phyloP scores from a whole-genome alignment of 805 yeast genomes.

The Starmerella sp. region DNA sequence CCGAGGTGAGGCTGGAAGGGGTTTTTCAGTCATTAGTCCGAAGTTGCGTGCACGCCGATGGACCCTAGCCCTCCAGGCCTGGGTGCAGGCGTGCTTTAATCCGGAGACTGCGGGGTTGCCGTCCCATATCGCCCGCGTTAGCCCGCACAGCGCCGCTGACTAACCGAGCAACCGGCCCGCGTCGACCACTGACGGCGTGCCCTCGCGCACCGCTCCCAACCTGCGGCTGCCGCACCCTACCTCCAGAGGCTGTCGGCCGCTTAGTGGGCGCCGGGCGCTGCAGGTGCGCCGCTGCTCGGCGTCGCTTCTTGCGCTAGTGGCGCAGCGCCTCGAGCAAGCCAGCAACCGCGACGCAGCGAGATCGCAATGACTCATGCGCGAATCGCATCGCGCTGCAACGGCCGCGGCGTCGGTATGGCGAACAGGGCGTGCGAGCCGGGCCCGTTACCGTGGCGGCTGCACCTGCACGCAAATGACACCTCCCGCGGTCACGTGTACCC shows the following conservation, averaged over 20 bases:
- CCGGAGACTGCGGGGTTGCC: constrained; percentile 5
- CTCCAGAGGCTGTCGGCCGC: neutral
- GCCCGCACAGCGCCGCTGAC: neutral
- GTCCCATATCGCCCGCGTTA: too few species aligned
- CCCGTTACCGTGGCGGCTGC: too few species aligned
- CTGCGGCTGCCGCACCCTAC: neutral
- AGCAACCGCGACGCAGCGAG: neutral
- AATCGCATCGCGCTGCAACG: neutral
- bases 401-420: too few species aligned
- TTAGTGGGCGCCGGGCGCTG: neutral
- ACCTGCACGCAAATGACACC: too few species aligned
- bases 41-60: neutral
- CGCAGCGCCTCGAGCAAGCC: neutral
- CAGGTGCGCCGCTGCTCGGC: neutral
- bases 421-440: too few species aligned
- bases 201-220: neutral
- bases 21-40: neutral
- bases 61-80: neutral
- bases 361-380: neutral
- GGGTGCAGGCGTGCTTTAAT: neutral
- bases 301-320: neutral
- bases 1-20: neutral
- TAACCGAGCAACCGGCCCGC: neutral
- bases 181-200: neutral
- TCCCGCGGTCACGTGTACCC: too few species aligned